Percentiles rank a stretch among this genome's conserved stretches.
Evolutionary conservation across 2,329 filamentous ascomycete genomes (phyloP).

Genomic region (Colletotrichum coccodes): DNA sequence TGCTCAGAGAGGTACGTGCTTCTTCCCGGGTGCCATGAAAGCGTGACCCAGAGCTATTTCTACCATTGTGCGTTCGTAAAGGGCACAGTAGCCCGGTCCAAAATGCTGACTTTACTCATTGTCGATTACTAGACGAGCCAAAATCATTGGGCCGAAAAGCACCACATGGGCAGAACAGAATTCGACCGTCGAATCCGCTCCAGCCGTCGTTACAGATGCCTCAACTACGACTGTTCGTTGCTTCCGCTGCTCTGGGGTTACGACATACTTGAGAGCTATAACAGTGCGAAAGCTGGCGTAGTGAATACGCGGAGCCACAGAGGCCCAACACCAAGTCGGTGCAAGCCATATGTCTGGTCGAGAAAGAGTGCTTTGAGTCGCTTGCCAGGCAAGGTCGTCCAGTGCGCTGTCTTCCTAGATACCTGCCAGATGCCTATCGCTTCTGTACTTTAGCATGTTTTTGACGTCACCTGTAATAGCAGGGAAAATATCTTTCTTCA

Average conservation of each 20-base stretch:
- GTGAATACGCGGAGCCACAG: neutral
- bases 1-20: neutral
- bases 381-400: conserved; percentile 29
- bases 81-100: neutral
- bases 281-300: neutral
- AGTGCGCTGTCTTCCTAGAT: conserved; percentile 24
- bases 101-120: neutral
- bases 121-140: neutral
- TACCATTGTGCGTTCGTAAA: neutral
- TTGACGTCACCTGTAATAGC: conserved; percentile 33
- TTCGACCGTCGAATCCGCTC: neutral
- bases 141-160: no score
- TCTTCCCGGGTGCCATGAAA: neutral
- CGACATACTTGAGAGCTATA: neutral
- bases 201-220: neutral
- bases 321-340: neutral
- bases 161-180: neutral
- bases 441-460: conserved; percentile 1
- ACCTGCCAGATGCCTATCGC: conserved; percentile 27
- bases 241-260: neutral
- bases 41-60: neutral
- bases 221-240: neutral
- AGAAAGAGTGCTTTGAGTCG: neutral
- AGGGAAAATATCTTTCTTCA: conserved; percentile 32
- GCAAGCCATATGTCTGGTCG: neutral